These are phyloP conservation scores for Candida silvicultrix DNA, from an alignment of 805 yeast species.

Conservation along the genomic window DNA sequence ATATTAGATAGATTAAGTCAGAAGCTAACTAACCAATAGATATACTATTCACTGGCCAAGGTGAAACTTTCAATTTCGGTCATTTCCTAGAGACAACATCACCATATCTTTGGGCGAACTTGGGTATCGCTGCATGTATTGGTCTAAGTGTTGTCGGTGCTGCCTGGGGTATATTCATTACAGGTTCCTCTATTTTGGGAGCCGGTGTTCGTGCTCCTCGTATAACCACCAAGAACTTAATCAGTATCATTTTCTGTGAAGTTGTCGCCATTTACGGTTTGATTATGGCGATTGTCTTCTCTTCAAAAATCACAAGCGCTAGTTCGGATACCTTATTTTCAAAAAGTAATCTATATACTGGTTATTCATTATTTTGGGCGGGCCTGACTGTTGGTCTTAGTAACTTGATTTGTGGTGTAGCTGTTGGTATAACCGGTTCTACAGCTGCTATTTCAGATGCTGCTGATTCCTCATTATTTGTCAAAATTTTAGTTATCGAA, in stretches of 20 bases:
- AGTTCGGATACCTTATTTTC: conserved; percentile 56
- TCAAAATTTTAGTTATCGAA: conserved; percentile 93
- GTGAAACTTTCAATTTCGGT: conserved; percentile 89
- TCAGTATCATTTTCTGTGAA: conserved; percentile 96
- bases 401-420: conserved; percentile 92
- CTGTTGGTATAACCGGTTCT: conserved; percentile 96
- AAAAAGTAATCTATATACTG: conserved; percentile 87
- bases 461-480: conserved; percentile 91
- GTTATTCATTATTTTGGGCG: conserved; percentile 96
- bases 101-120: conserved; percentile 94
- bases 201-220: conserved; percentile 98
- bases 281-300: conserved; percentile 95
- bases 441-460: conserved; percentile 99
- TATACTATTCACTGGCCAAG: conserved; percentile 79
- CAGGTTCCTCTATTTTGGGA: conserved; percentile 91
- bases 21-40: conserved; percentile 6
- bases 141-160: conserved; percentile 96
- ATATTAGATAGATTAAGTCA: not conserved
- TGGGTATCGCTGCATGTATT: conserved; percentile 87
- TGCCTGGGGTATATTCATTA: conserved; percentile 97
- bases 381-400: conserved; percentile 93
- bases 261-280: conserved; percentile 98
- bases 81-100: conserved; percentile 77
- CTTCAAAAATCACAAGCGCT: conserved; percentile 77
- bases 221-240: conserved; percentile 94